Evolutionary conservation across 345 rosid genomes (phyloP), one percentile per base, ranked within the genome.

Genomic region (Corchorus olitorius): DNA sequence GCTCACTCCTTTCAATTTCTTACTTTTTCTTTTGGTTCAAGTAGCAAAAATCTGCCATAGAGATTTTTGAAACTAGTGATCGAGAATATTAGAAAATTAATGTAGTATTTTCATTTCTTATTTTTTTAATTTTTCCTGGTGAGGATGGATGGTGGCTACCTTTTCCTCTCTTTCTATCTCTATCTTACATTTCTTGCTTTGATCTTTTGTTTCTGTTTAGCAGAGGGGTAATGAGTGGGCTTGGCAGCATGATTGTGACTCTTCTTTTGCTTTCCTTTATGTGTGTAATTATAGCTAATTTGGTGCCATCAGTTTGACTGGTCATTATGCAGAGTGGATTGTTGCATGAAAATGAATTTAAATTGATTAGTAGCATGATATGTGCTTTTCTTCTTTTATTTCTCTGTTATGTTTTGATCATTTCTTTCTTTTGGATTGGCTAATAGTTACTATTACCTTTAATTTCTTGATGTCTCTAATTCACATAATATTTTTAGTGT

Each of bases 201-300:
- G 53, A 37, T 46, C n/a, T 35, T 61, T 75, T 55, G 33, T 43
- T 52, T 76, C 41, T 76, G 61, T 59, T 72, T 82, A 70, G 72
- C 76, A 61, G 63, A 61, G 39, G 39, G 41, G 81, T 66, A 75
- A 77, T 77, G 84, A 85, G 83, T 83, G 71, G 72, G 14, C 74
- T 63, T 80, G 72, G 70, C 62, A 76, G 72, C 73, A 56, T 78
- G 86, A 81, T 49, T 66, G 75, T 76, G 86, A 79, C 83, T 56
- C 66, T 68, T 79, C 78, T 54, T 81, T 65, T 82, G 27, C 80
- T 79, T 74, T 76, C 70, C 63, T 65, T 74, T 74, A 49, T 62
- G 56, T 71, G 45, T 66, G 73, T 50, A 72, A 83, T 80, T 50
- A 82, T 78, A 67, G 70, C 76, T 76, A 27, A 64, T 62, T 39